Base-by-base conservation (phyloP, 306 rosid genomes). In the Malus sieversii region DNA sequence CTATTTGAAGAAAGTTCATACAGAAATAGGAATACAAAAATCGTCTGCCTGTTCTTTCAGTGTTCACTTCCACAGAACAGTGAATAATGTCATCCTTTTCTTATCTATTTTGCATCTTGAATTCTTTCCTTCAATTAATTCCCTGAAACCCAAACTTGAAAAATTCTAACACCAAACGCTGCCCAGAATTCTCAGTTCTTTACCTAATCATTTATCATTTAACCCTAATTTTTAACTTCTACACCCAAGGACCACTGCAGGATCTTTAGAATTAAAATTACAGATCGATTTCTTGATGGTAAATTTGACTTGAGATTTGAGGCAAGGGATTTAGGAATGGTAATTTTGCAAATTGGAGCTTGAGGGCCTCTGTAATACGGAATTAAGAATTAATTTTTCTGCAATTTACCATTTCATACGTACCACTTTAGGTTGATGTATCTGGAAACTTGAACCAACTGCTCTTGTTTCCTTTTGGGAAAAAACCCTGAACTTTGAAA, bases 1-100 rank as follows among this genome's bases (percentile, higher is more conserved):
- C 18, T 20, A 0, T 8, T 68, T 8, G 20, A n/a, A 69, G 65
- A 73, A 30, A 59, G 42, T 63, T 58, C 61, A 57, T 70, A 44
- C 66, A 69, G 58, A 76, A 76, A 74, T 70, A 57, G 10, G 78
- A 71, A 61, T 18, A 33, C 18, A 70, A 29, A 48, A 18, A 11
- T 25, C 4, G 20, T 9, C 6, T 10, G 27, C 66, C 5, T 14
- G 45, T 68, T 30, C 62, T 57, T 68, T 44, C 20, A 68, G 58
- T 44, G 6, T 45, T 52, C n/a, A 20, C 72, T 13, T 32, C 72
- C 20, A 45, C 33, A 68, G 7, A 8, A 25, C 1, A 68, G 58
- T 68, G 58, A 25, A 33, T n/a, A 25, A 14, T 32, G 14, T 45
- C 72, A 23, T 45, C 22, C n/a, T 45, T 23, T 27, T 23, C 3